These are phyloP conservation scores for Paramyrothecium roridum DNA, from an alignment of 2,329 filamentous ascomycete species.

Conservation along the genomic window DNA sequence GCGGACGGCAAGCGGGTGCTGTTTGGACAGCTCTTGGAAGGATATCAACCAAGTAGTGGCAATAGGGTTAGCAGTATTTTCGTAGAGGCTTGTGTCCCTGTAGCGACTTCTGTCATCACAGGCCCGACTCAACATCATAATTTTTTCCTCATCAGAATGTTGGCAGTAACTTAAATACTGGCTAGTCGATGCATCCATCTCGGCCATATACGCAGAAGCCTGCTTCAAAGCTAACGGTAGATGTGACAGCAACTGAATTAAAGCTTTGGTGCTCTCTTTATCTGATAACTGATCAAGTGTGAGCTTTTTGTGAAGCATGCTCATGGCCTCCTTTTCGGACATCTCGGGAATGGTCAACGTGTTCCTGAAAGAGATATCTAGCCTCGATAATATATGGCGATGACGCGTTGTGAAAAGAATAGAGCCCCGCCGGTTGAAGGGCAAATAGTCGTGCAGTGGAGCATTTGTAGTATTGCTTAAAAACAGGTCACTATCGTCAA, in stretches of 20 bases:
- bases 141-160: constrained; percentile 9
- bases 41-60: constrained; percentile 30
- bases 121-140: constrained; percentile 20
- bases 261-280: background rate
- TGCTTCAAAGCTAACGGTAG: background rate
- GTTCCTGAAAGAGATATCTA: background rate
- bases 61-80: constrained; percentile 7
- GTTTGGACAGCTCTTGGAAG: constrained; percentile 22
- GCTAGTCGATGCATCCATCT: background rate
- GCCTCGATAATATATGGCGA: background rate
- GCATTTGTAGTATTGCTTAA: constrained; percentile 8
- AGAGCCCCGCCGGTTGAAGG: background rate
- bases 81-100: constrained; percentile 16
- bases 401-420: background rate
- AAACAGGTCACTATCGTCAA: constrained; percentile 31
- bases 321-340: background rate
- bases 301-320: background rate
- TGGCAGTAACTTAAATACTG: background rate
- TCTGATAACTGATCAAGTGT: background rate
- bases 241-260: background rate
- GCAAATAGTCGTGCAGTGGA: background rate
- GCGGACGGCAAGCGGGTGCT: constrained; percentile 18
- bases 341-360: background rate
- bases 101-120: constrained; percentile 28
- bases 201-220: background rate